Conservation (phyloP, 257 asterid species). For the Gynochthodes officinalis region DNA sequence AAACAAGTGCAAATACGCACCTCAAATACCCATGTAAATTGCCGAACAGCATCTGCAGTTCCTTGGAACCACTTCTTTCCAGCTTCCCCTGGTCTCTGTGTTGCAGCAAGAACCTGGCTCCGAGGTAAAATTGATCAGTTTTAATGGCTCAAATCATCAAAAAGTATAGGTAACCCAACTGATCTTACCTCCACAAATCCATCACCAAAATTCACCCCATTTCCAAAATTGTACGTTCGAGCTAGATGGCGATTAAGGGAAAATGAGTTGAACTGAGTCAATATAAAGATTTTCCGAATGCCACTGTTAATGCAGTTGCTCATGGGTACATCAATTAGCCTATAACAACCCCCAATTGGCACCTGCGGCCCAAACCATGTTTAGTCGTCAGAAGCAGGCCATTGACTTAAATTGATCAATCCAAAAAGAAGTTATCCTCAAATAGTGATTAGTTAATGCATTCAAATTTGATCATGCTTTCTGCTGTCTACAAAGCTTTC, state of each 20-base stretch:
- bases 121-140: neutral
- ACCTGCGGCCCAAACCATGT: conserved; percentile 42
- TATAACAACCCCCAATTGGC: conserved; percentile 90
- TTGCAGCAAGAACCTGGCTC: conserved; percentile 90
- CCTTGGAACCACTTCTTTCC: conserved; percentile 98
- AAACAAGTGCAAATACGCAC: conserved; percentile 30
- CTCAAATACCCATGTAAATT: conserved; percentile 91
- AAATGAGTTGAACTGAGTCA: conserved; percentile 92
- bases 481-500: neutral
- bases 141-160: neutral
- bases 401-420: neutral
- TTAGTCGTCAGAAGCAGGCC: neutral
- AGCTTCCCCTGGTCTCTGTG: conserved; percentile 91
- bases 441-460: neutral
- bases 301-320: conserved; percentile 98
- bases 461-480: neutral
- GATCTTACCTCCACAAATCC: conserved; percentile 93
- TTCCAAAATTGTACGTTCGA: conserved; percentile 69
- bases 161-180: neutral
- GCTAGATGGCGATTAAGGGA: conserved; percentile 96
- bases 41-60: conserved; percentile 99
- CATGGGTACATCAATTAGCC: conserved; percentile 95
- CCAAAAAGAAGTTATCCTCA: neutral
- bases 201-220: conserved; percentile 79
- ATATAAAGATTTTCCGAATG: conserved; percentile 75